A percentile compares a stretch with the other conserved stretches of the same genome.
These are phyloP conservation scores for Leonotis leonurus DNA, from an alignment of 257 asterid genomes.

Conservation along the genomic window DNA sequence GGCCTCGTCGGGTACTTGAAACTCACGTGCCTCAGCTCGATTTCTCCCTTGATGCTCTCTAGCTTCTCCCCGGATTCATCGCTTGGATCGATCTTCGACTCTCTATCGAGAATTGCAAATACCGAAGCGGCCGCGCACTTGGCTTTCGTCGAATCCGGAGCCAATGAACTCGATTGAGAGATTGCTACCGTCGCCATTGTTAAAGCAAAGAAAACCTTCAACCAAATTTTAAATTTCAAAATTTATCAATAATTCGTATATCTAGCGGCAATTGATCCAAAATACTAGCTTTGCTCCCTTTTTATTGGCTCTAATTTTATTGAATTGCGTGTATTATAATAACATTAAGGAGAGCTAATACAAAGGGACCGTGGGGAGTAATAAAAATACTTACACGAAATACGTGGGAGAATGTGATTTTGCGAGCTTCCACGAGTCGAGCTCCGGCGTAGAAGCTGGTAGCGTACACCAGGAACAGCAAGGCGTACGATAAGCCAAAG, in stretches of 20 bases:
- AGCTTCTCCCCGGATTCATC: slow-evolving; percentile 66
- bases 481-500: slow-evolving; percentile 52
- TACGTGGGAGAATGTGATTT: slow-evolving; percentile 60
- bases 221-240: background rate
- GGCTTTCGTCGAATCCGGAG: slow-evolving; percentile 81
- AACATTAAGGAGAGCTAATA: no score
- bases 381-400: slow-evolving; percentile 72
- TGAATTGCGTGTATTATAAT: no score
- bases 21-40: slow-evolving; percentile 59
- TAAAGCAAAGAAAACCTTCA: slow-evolving; percentile 86
- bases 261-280: no score
- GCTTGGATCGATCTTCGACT: slow-evolving; percentile 67
- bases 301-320: no score
- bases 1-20: slow-evolving; percentile 88
- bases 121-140: slow-evolving; percentile 74
- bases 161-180: slow-evolving; percentile 73
- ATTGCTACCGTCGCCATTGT: slow-evolving; percentile 81
- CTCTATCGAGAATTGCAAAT: slow-evolving; percentile 61
- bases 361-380: no score
- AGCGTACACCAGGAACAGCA: slow-evolving; percentile 67
- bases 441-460: slow-evolving; percentile 92
- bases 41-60: slow-evolving; percentile 63
- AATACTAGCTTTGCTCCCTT: no score
- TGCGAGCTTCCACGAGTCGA: slow-evolving; percentile 58
- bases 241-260: no score